A percentile compares a stretch with the other conserved stretches of the same genome.
phyloP scores from a whole-genome alignment of 371 early-diverging fungal species.

The Mucor irregularis region DNA sequence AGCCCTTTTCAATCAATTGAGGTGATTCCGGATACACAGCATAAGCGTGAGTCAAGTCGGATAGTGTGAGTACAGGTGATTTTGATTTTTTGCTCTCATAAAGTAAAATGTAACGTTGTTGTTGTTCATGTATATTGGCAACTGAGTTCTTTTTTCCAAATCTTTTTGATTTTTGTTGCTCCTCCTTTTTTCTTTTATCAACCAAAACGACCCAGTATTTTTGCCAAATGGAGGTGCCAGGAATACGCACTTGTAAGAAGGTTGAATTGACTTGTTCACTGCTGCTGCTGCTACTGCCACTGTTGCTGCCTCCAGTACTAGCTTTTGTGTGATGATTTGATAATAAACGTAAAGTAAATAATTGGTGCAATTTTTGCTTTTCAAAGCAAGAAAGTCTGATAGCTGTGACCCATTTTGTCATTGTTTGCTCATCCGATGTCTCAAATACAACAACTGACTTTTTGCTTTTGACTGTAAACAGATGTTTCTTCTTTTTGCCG shows the following conservation, averaged over 20 bases:
- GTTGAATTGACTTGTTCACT: conserved; percentile 3
- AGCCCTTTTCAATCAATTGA: conserved; percentile 46
- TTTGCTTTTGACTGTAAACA: conserved; percentile 36
- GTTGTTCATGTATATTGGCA: conserved; percentile 21
- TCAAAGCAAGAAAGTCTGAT: conserved; percentile 79
- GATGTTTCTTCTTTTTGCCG: conserved; percentile 46
- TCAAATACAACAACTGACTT: conserved; percentile 54
- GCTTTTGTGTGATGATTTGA: conserved; percentile 25
- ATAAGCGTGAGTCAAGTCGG: conserved; percentile 63
- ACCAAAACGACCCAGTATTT: conserved; percentile 55
- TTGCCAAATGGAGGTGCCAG: conserved; percentile 64
- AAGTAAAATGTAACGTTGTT: conserved; percentile 35
- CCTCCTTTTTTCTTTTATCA: conserved; percentile 51
- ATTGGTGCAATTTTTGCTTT: conserved; percentile 68
- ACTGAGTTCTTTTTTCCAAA: conserved; percentile 32
- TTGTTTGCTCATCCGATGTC: conserved; percentile 49
- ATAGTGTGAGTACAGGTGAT: conserved; percentile 48
- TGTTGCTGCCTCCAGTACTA: neutral
- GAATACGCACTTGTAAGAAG: conserved; percentile 56
- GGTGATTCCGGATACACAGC: conserved; percentile 70
- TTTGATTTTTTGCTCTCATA: conserved; percentile 60
- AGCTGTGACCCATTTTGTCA: conserved; percentile 60
- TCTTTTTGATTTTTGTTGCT: conserved; percentile 20
- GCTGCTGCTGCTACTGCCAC: conserved; percentile 2
- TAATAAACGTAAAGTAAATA: conserved; percentile 67